Conservation (phyloP, 805 yeast species). For the baker's yeast (Saccharomyces cerevisiae) region DNA sequence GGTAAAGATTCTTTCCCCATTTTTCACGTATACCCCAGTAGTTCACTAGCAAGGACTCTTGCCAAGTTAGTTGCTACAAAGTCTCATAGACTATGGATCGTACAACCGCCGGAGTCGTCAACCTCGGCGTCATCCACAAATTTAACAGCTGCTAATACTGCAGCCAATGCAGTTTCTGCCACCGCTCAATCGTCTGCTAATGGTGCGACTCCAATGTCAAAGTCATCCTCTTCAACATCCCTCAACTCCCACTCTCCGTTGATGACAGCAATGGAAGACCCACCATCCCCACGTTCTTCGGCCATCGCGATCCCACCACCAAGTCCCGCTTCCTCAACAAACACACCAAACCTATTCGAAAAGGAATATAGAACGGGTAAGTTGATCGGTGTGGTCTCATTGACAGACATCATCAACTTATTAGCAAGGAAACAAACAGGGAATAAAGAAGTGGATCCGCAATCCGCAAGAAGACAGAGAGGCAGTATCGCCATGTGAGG, state of each 20-base stretch:
- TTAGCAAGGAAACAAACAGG: conserved; percentile 53
- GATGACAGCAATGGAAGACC: conserved; percentile 20
- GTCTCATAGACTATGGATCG: conserved; percentile 84
- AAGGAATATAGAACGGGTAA: conserved; percentile 61
- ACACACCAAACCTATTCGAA: conserved; percentile 29
- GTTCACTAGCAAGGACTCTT: conserved; percentile 78
- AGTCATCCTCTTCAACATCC: conserved; percentile 1
- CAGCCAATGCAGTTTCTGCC: conserved; percentile 18
- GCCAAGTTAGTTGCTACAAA: conserved; percentile 94
- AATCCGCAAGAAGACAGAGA: conserved; percentile 79
- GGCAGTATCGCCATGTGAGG: conserved; percentile 37
- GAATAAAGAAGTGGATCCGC: conserved; percentile 78
- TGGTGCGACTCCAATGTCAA: conserved; percentile 3
- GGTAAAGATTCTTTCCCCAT: conserved; percentile 95
- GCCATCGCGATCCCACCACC: conserved; percentile 7
- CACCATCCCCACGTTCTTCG: conserved; percentile 11
- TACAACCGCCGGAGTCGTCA: conserved; percentile 44
- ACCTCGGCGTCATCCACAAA: conserved; percentile 6
- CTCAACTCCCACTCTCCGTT: conserved; percentile 15
- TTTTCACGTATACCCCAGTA: conserved; percentile 75
- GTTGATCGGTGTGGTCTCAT: conserved; percentile 81
- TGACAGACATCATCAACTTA: conserved; percentile 80
- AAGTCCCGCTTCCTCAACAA: conserved; percentile 12
- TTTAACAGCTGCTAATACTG: conserved; percentile 18
- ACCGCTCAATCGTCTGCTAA: conserved; percentile 20